Conservation (phyloP, 1,139 yeast genomes). For the Sugiyamaella neomexicana region DNA sequence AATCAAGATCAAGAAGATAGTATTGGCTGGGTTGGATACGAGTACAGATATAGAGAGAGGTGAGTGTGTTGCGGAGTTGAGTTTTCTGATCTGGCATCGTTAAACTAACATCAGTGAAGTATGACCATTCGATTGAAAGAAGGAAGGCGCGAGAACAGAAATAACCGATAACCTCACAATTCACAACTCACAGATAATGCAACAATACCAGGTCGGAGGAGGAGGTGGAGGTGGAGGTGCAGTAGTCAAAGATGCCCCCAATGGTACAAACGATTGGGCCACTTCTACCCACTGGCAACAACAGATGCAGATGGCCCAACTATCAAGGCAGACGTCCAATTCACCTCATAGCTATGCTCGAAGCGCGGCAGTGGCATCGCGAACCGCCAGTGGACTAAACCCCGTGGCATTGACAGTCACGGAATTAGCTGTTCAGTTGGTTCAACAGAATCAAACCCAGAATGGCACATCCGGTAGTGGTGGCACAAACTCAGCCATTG, state of each 20-base stretch:
- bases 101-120: background rate
- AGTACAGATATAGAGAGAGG: no score
- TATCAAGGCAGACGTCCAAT: constrained; percentile 64
- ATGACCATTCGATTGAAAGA: constrained; percentile 11
- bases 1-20: no score
- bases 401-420: constrained; percentile 36
- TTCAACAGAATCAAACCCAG: constrained; percentile 32
- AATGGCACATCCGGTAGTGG: constrained; percentile 41
- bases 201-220: constrained; percentile 12
- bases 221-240: constrained; percentile 6
- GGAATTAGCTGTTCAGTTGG: constrained; percentile 42
- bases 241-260: background rate
- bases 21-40: no score
- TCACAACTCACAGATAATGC: no score
- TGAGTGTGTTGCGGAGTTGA: no score
- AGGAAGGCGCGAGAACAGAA: background rate
- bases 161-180: background rate
- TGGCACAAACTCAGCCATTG: constrained; percentile 15
- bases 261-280: constrained; percentile 2
- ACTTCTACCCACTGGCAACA: constrained; percentile 76
- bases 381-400: constrained; percentile 28
- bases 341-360: constrained; percentile 89
- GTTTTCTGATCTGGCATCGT: no score
- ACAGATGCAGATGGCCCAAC: constrained; percentile 75
- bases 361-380: constrained; percentile 80